Evolutionary conservation across 495 filamentous ascomycete species (phyloP).

Genomic region (Delitschia confertaspora): DNA sequence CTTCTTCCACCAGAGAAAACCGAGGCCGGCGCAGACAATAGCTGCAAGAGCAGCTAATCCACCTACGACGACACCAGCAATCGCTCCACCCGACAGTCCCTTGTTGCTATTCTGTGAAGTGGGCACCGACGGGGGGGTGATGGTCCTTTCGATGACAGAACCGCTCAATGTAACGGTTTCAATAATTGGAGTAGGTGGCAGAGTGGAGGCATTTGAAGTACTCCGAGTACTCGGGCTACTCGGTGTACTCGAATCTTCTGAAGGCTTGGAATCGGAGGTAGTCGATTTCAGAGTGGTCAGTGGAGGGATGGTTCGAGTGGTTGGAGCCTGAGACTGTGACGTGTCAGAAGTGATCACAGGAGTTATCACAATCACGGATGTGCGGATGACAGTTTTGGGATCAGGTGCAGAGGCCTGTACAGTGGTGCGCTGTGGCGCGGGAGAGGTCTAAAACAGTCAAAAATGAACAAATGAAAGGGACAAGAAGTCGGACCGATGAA

Average conservation of each 20-base stretch:
- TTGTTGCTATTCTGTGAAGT: constrained; percentile 5
- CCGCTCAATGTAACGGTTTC: constrained; percentile 21
- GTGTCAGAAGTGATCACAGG: too few species aligned
- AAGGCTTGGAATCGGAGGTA: too few species aligned
- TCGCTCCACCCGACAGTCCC: constrained; percentile 11
- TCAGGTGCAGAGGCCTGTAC: too few species aligned
- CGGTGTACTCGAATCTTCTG: too few species aligned
- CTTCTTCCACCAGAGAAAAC: constrained; percentile 11
- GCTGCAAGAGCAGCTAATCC: constrained; percentile 12
- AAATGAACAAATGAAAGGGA: not conserved
- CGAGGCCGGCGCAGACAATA: constrained; percentile 9
- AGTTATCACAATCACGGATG: too few species aligned
- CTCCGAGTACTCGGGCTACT: not conserved
- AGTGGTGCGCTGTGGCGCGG: too few species aligned
- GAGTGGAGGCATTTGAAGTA: not conserved
- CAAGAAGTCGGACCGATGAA: not conserved
- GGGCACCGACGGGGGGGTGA: constrained; percentile 9
- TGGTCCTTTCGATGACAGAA: constrained; percentile 11
- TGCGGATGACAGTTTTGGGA: too few species aligned
- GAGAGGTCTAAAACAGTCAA: not conserved
- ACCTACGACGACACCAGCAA: constrained; percentile 24
- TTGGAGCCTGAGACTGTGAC: too few species aligned
- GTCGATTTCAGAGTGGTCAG: constrained; percentile 2
- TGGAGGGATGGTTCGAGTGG: not conserved
- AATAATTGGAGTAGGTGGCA: constrained; percentile 14